Evolutionary conservation across 2,329 filamentous ascomycete genomes (phyloP), one percentile per base, ranked within the genome.

Genomic region (Phialophora macrospora): DNA sequence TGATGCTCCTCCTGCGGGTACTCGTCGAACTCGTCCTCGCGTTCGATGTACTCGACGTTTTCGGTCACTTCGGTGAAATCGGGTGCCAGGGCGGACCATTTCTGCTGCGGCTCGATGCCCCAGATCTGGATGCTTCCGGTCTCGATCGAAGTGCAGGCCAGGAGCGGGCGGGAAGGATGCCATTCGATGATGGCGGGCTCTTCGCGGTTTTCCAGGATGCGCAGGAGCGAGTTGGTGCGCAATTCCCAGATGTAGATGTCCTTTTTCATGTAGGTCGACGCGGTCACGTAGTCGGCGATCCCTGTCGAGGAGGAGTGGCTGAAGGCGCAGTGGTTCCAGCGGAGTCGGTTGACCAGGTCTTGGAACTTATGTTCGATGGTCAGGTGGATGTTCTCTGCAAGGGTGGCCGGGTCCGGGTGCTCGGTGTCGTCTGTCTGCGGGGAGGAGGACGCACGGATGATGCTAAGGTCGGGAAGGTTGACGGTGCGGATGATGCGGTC

Each of bases 61-160:
- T 99, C 95, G 78, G 99, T 95, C 14, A 99, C 93, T 78, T 99
- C 95, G 48, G 89, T 91, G 77, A 99, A 99, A 78, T 99, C 96
- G 0, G 95, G 95, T 5, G 96, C 96, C 32, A 99, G 84, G 1
- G 95, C 94, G 17, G 93, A 97, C 96, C 95, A 99, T 73, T 95
- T 91, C 75, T 99, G 96, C 9, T 95, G 94, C 62, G 92, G 95
- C 48, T 94, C 88, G 62, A 97, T 95, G 4, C 92, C 94, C 95
- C 95, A 99, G 38, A 97, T 90, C 80, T 96, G 97, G 75, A 99
- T 92, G 62, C 91, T 88, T 6, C 95, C 95, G 0, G 91, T 94
- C 78, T 99, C 96, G 4, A 98, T 84, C 3, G 95, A 94, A 70
- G 93, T 96, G 17, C 93, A 95, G 3, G 92, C 93, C 38, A 99